A percentile compares a stretch with the other conserved stretches of the same genome.
These are phyloP conservation scores for Nitzschia putrida DNA, from an alignment of 108 stramenopile species.

Conservation along the genomic window DNA sequence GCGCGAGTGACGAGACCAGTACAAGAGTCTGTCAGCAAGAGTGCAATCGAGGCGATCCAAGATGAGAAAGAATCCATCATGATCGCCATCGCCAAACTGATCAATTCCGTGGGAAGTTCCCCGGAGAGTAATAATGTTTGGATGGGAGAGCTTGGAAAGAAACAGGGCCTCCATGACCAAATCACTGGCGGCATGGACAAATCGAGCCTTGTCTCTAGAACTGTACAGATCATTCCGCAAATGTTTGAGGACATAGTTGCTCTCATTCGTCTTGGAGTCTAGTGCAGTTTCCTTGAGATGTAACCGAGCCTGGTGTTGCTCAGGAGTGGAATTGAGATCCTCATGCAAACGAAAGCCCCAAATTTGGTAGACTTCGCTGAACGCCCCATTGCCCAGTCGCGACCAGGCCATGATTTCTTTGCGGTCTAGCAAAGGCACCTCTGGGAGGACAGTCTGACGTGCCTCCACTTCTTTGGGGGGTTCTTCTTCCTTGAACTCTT, in stretches of 20 bases:
- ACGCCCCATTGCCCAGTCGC: constrained; percentile 55
- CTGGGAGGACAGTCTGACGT: background rate
- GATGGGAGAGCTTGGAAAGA: constrained; percentile 65
- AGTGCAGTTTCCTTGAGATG: constrained; percentile 21
- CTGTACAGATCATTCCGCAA: constrained; percentile 36
- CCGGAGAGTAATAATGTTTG: constrained; percentile 72
- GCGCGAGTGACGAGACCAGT: constrained; percentile 20
- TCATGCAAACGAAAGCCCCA: constrained; percentile 13
- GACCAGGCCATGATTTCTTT: constrained; percentile 41
- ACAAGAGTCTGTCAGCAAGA: constrained; percentile 44
- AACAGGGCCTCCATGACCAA: constrained; percentile 76
- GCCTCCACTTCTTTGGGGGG: background rate
- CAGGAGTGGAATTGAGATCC: background rate
- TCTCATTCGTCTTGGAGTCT: constrained; percentile 2
- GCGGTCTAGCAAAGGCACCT: constrained; percentile 35
- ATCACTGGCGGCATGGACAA: constrained; percentile 61
- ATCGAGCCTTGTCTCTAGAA: constrained; percentile 33
- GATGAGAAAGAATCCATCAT: constrained; percentile 65
- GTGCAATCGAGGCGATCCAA: constrained; percentile 70
- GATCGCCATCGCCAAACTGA: constrained; percentile 28
- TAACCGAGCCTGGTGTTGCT: constrained; percentile 18
- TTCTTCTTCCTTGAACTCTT: constrained; percentile 10
- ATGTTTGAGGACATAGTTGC: constrained; percentile 70
- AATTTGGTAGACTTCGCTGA: constrained; percentile 60
- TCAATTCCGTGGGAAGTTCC: constrained; percentile 60